phyloP scores from a whole-genome alignment of 2,329 filamentous ascomycete species.

The Aspergillus neoniger region DNA sequence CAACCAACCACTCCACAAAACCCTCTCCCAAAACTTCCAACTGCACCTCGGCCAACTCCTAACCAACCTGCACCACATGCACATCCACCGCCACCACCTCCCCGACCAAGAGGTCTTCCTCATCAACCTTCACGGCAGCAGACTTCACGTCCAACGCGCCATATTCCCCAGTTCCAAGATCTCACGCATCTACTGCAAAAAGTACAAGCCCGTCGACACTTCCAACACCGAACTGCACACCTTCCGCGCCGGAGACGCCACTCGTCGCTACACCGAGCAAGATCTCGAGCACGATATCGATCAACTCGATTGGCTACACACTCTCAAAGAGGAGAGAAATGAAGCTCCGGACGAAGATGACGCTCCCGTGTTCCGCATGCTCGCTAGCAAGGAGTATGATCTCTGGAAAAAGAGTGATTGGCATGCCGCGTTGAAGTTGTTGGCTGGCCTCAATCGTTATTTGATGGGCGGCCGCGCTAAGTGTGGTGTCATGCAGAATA shows the following conservation, averaged over 20 bases:
- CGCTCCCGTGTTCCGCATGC: conserved; percentile 24
- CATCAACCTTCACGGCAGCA: conserved; percentile 31
- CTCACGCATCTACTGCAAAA: conserved; percentile 26
- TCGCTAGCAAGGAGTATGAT: conserved; percentile 31
- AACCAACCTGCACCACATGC: conserved; percentile 21
- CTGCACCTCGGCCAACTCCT: conserved; percentile 29
- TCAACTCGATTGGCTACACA: conserved; percentile 17
- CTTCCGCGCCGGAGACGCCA: not conserved
- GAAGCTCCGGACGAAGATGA: conserved; percentile 18
- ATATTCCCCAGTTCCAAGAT: conserved; percentile 32
- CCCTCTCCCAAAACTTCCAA: conserved; percentile 29
- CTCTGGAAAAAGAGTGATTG: conserved; percentile 29
- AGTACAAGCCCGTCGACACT: conserved; percentile 13
- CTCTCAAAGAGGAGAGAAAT: no score
- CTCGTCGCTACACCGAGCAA: conserved; percentile 19
- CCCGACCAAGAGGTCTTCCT: conserved; percentile 35
- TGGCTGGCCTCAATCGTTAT: conserved; percentile 29
- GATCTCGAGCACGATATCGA: conserved; percentile 23
- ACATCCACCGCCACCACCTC: conserved; percentile 25
- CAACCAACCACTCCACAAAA: conserved; percentile 15
- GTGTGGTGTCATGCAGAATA: conserved; percentile 26
- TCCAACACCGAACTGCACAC: not conserved
- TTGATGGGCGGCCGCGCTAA: conserved; percentile 30
- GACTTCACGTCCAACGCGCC: conserved; percentile 31
- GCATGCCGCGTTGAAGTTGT: conserved; percentile 16